A percentile compares a stretch with the other conserved stretches of the same genome.
Conservation (phyloP, 108 stramenopile species). For the Skeletonema potamos region DNA sequence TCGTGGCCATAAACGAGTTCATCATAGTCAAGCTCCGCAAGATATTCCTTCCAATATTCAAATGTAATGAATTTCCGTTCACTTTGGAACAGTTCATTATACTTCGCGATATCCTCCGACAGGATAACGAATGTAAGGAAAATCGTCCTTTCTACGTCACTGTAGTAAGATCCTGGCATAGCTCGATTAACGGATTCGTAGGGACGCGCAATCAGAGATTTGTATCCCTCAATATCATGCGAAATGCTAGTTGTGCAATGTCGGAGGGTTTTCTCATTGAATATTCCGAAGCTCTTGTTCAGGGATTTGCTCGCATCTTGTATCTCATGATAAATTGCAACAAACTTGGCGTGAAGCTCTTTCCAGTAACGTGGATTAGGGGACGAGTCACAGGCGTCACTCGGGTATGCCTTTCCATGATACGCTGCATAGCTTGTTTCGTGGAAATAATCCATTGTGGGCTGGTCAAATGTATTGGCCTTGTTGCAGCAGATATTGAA, state of each 20-base stretch:
- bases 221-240: slow-evolving; percentile 61
- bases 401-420: slow-evolving; percentile 16
- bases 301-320: slow-evolving; percentile 59
- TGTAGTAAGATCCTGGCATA: slow-evolving; percentile 63
- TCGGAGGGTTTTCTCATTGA: slow-evolving; percentile 58
- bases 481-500: slow-evolving; percentile 65
- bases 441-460: slow-evolving; percentile 41
- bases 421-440: slow-evolving; percentile 46
- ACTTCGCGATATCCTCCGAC: slow-evolving; percentile 52
- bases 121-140: slow-evolving; percentile 56
- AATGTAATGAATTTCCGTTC: slow-evolving; percentile 60
- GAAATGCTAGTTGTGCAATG: slow-evolving; percentile 52
- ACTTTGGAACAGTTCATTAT: slow-evolving; percentile 53
- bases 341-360: slow-evolving; percentile 42
- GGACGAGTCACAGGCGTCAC: slow-evolving; percentile 23
- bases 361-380: slow-evolving; percentile 50
- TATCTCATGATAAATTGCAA: slow-evolving; percentile 48
- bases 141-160: slow-evolving; percentile 56
- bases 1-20: slow-evolving; percentile 58
- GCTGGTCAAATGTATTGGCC: slow-evolving; percentile 43
- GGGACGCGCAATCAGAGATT: slow-evolving; percentile 55
- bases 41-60: slow-evolving; percentile 53
- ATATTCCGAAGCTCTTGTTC: slow-evolving; percentile 60
- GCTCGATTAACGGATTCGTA: slow-evolving; percentile 62
- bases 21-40: slow-evolving; percentile 50